Conservation (phyloP, 2,329 filamentous ascomycete species). For the Talaromyces islandicus region DNA sequence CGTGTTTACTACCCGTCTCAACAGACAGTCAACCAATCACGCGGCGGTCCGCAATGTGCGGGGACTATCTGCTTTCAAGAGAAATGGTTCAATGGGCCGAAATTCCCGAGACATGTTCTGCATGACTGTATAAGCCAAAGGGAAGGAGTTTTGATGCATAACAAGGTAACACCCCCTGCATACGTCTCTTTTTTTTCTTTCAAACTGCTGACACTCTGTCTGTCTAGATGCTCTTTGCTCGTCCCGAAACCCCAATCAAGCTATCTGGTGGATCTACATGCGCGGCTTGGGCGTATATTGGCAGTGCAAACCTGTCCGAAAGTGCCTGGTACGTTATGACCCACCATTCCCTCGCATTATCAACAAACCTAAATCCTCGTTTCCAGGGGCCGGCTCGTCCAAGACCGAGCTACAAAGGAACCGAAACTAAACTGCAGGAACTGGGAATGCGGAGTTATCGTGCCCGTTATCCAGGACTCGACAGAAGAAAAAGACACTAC, state of each 20-base stretch:
- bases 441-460: slow-evolving; percentile 89
- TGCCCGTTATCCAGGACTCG: slow-evolving; percentile 47
- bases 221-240: slow-evolving; percentile 28
- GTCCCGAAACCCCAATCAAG: slow-evolving; percentile 20
- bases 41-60: slow-evolving; percentile 57
- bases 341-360: background rate
- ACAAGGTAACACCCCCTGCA: slow-evolving; percentile 56
- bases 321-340: slow-evolving; percentile 73
- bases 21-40: slow-evolving; percentile 61
- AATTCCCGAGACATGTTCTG: slow-evolving; percentile 67
- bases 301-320: slow-evolving; percentile 87
- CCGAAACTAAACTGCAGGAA: slow-evolving; percentile 80
- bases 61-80: slow-evolving; percentile 77
- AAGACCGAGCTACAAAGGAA: slow-evolving; percentile 60
- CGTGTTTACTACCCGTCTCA: slow-evolving; percentile 76
- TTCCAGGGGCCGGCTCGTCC: slow-evolving; percentile 67
- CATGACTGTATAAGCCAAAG: slow-evolving; percentile 70
- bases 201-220: background rate
- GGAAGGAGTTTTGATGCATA: slow-evolving; percentile 74
- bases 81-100: slow-evolving; percentile 63
- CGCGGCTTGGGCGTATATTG: slow-evolving; percentile 73
- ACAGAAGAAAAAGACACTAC: slow-evolving; percentile 17
- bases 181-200: background rate
- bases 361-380: background rate
- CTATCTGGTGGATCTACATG: slow-evolving; percentile 20